Evolutionary conservation across 495 filamentous ascomycete species (phyloP).

Genomic region (Pseudotulostoma volvatum): DNA sequence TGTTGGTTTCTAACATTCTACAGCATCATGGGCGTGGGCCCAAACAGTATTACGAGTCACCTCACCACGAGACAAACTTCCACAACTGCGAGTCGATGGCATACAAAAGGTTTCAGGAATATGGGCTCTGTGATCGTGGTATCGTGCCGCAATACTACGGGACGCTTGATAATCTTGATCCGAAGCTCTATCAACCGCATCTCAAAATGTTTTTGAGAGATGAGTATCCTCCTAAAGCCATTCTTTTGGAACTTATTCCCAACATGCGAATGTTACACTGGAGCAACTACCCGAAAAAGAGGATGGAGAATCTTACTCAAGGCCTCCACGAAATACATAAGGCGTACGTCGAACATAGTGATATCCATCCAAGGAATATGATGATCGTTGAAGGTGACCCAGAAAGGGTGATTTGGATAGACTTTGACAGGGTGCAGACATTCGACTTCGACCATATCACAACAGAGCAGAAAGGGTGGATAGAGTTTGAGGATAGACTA

Average conservation of each 20-base stretch:
- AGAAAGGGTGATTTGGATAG: conserved; percentile 7
- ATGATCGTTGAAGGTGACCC: conserved; percentile 6
- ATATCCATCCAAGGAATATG: conserved; percentile 6
- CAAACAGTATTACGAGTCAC: conserved; percentile 1
- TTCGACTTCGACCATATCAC: no score
- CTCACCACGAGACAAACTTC: conserved; percentile 3
- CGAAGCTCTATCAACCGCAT: conserved; percentile 2
- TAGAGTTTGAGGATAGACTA: no score
- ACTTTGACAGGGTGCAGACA: conserved; percentile 7
- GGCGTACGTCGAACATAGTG: conserved; percentile 5
- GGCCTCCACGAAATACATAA: conserved; percentile 7
- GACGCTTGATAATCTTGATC: conserved; percentile 3
- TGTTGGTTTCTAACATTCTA: not conserved
- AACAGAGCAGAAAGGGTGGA: no score
- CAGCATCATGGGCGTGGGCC: conserved; percentile 5
- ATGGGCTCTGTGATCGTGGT: conserved; percentile 6
- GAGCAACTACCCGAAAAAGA: conserved; percentile 1
- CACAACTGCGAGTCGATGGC: conserved; percentile 4
- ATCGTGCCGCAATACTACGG: conserved; percentile 7
- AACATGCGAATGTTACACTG: conserved; percentile 2
- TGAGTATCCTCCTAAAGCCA: conserved; percentile 4
- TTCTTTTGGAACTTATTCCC: conserved; percentile 8
- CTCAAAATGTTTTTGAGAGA: conserved; percentile 4
- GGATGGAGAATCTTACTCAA: conserved; percentile 4
- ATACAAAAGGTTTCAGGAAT: conserved; percentile 3